These are phyloP conservation scores for Pachysandra terminalis DNA, from an alignment of 164 flowering plant species.

Conservation along the genomic window DNA sequence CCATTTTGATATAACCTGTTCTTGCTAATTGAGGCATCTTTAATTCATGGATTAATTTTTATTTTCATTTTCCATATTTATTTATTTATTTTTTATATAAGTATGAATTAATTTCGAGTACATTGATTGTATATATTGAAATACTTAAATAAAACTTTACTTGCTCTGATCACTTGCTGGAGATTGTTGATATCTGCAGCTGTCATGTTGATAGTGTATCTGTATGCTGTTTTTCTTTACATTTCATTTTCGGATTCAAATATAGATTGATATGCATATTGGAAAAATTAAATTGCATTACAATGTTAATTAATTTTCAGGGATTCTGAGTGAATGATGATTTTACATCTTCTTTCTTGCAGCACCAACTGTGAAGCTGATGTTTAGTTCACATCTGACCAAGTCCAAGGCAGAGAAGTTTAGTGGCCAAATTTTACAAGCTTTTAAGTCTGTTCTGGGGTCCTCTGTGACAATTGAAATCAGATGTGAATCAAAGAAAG, in stretches of 20 bases:
- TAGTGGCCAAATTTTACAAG: conserved; percentile 67
- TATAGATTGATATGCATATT: neutral
- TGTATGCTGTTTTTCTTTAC: neutral
- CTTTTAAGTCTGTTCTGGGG: conserved; percentile 85
- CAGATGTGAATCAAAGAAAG: conserved; percentile 50
- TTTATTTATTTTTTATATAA: too few species aligned
- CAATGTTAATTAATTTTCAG: conserved; percentile 3
- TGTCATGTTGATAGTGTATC: neutral
- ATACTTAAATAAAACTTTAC: neutral
- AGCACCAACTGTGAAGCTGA: conserved; percentile 84
- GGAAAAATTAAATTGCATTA: neutral
- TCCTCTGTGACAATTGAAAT: conserved; percentile 77
- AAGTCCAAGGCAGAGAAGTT: conserved; percentile 78
- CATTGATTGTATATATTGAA: neutral
- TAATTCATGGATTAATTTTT: too few species aligned
- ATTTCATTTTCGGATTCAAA: neutral
- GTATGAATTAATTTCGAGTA: neutral
- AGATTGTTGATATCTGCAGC: neutral
- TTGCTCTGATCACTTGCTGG: neutral
- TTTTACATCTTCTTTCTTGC: conserved; percentile 25
- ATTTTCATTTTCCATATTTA: too few species aligned
- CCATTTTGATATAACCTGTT: neutral
- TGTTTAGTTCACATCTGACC: conserved; percentile 59
- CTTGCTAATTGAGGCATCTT: too few species aligned
- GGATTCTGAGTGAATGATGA: conserved; percentile 2